Percentiles rank a stretch among this genome's conserved stretches.
Evolutionary conservation across 2,329 filamentous ascomycete species (phyloP).

Genomic region (Fusarium nygamai): DNA sequence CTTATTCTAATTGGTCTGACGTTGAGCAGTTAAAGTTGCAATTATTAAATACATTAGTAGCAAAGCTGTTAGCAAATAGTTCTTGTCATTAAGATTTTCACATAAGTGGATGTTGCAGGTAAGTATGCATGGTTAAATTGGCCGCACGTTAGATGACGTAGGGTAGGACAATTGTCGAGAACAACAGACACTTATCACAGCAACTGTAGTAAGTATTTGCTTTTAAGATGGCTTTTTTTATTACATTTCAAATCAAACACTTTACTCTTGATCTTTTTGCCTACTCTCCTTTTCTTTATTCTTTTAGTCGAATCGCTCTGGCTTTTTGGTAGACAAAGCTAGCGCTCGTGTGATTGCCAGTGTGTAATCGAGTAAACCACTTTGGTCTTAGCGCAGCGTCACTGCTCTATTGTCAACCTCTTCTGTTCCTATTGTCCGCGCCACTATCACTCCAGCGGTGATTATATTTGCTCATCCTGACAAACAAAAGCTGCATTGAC

Average conservation of each 20-base stretch:
- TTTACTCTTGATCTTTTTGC: rapidly evolving
- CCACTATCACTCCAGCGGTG: background rate
- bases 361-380: too few species aligned
- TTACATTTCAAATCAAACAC: background rate
- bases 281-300: rapidly evolving
- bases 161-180: background rate
- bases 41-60: rapidly evolving
- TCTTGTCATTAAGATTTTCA: background rate
- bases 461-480: background rate
- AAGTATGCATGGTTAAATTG: rapidly evolving
- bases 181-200: background rate
- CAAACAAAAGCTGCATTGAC: background rate
- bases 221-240: background rate
- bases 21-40: too few species aligned
- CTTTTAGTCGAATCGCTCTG: background rate
- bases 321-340: background rate
- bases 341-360: background rate
- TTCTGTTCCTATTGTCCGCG: background rate
- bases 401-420: background rate
- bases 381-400: background rate
- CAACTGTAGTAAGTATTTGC: background rate
- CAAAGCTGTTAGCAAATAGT: background rate
- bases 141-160: background rate
- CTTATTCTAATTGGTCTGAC: too few species aligned
- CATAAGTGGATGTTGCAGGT: too few species aligned